Evolutionary conservation across 495 filamentous ascomycete species (phyloP), one percentile per base, ranked within the genome.

Genomic region (Penicillium flavigenum): DNA sequence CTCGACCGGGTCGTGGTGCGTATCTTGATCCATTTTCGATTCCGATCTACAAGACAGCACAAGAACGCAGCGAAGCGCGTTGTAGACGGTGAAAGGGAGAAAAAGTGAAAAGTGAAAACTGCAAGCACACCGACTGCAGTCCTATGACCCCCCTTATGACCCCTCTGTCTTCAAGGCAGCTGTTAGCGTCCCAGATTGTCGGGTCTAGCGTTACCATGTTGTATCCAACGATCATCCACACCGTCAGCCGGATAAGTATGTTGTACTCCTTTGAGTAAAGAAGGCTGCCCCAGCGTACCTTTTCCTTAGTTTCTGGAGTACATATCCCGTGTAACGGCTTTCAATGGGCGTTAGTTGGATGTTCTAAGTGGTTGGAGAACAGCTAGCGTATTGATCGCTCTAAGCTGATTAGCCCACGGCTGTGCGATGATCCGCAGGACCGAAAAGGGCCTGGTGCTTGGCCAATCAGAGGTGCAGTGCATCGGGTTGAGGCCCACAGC

Each of bases 111-210:
- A 47, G 16, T 19, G 44, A 49, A 58, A 51, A 50, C 38, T 54
- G 48, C n/a, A 42, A 50, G 42, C 62, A 65, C 65, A 63, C 56
- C 62, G 47, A 59, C 58, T 59, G 54, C 48, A 55, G 64, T 59
- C 63, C 65, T 61, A 63, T 32, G 46, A 34, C 27, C 46, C 46
- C n/a, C 31, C 46, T 63, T 39, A 39, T 17, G 60, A 65, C 62
- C 54, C 57, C 59, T 60, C 62, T 59, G 22, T 44, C 60, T 64
- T 67, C 47, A 32, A 45, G 31, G 50, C 62, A 58, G 47, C 26
- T 47, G n/a, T 56, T 59, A 64, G 59, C 48, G 62, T 59, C 10
- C 62, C 62, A 31, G 16, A 50, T n/a, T 59, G 51, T 52, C 59
- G 62, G 62, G 62, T 31, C 56, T 17, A 27, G 41, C 26, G n/a